Evolutionary conservation across 1,284 basidiomycete genomes (phyloP).

Genomic region (Dichomitus squalens): DNA sequence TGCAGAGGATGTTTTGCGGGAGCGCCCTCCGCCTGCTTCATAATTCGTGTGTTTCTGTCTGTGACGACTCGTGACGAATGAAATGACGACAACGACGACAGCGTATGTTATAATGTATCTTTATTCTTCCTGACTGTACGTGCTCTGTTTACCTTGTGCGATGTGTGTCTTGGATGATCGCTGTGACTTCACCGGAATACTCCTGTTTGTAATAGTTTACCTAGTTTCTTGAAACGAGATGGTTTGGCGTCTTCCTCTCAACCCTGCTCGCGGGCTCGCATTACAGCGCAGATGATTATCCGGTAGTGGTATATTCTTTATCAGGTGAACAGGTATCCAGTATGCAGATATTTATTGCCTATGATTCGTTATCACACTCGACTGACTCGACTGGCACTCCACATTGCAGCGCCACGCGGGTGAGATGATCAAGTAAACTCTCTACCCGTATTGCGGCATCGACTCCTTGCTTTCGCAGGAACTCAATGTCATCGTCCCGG

Average conservation of each 20-base stretch:
- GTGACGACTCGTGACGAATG: neutral
- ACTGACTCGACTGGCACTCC: neutral
- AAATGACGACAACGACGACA: neutral
- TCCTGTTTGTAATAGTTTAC: neutral
- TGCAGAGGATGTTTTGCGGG: conserved; percentile 13
- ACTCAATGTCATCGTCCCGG: neutral
- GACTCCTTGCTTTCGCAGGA: neutral
- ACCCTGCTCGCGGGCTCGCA: no score
- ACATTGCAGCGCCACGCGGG: neutral
- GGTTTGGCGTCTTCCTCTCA: no score
- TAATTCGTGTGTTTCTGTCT: neutral
- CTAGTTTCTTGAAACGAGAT: neutral
- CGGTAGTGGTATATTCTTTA: no score
- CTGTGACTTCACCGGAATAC: neutral
- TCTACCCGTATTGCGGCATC: neutral
- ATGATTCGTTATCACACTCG: neutral
- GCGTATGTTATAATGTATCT: neutral
- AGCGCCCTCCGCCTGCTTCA: neutral
- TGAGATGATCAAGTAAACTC: neutral
- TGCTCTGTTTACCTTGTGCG: neutral
- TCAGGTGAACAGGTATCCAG: no score
- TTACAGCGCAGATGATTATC: neutral
- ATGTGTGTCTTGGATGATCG: neutral
- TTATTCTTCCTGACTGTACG: neutral
- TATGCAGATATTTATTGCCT: neutral